Evolutionary conservation across 768 basidiomycete genomes (phyloP), one percentile per base, ranked within the genome.

Genomic region (Mycena haematopus): DNA sequence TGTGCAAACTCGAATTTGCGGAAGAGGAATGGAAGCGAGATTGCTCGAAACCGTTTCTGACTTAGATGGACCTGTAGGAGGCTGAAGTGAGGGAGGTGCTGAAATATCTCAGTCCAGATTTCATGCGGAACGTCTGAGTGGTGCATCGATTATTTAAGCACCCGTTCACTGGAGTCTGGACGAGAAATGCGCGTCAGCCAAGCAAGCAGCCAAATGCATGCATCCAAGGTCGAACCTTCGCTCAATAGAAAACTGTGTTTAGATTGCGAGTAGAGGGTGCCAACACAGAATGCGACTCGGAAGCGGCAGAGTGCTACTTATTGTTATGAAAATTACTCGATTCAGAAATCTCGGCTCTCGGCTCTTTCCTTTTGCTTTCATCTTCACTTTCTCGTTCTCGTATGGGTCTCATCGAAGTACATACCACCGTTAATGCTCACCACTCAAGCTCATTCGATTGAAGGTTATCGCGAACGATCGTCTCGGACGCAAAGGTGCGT

Each of bases 381-480:
- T 2, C 50, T 51, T n/a, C 2, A 7, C 31, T 52, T 27, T 47
- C 25, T 45, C 51, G 22, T 38, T 45, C 46, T 47, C 25, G 15
- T 38, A 86, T 86, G 85, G 77, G 74, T 63, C 75, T 86, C 65
- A 88, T 87, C 62, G 86, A 87, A 73, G 86, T 83, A 60, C 35
- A 73, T 24, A 47, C 49, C 17, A 36, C 19, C 29, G 13, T 44
- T 25, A 7, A 21, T n/a, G 14, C 44, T 13, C 7, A 15, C 31
- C 29, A 15, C 44, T 57, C 33, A 6, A 58, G 17, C 68, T 19
- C 1, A 24, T 9, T 42, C 19, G 21, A 13, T 15, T 22, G 3
- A 42, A 97, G 88, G 85, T 97, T 66, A 96, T 96, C 71, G 95
- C 95, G 9, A 98, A 98, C 78, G 94, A 96, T 81, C 92, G 95